Base-by-base conservation (phyloP, 331 rosid species). In the Acacia concinna region DNA sequence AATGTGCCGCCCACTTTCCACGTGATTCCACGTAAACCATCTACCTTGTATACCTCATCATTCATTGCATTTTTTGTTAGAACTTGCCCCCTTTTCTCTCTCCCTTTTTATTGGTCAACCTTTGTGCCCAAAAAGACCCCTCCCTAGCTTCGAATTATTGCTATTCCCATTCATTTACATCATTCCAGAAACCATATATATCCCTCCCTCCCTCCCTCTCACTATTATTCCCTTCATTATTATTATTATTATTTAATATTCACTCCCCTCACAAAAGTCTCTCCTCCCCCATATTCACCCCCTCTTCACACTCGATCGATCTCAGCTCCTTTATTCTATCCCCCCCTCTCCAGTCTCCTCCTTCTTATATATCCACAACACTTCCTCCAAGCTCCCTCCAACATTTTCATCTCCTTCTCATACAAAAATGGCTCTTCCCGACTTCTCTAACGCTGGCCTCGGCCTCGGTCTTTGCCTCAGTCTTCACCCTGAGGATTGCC, bases 21-120 rank as follows among this genome's bases (percentile, higher is more conserved):
- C 88, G 88, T 88, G 86, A 87, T 73, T 87, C 94, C 90, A 88
- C 91, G 85, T 75, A 84, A 81, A 80, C 86, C 76, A 72, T 41
- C 77, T 71, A 75, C 83, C 78, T 75, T 54, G 25, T 71, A 46
- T 83, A 68, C 81, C 40, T 64, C 84, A 78, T 76, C 77, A 62
- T 68, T 71, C 77, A 32, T 27, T 57, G 43, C 83, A 79, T 56
- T 13, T 25, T 70, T 68, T 43, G 40, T 47, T 71, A 66, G 60
- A 72, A 76, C 78, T 44, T 82, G 66, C 51, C 75, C 79, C n/a
- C 52, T 17, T 17, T 68, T 4, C 72, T 43, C 34, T 25, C 44
- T 47, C 71, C 84, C 85, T 78, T 82, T 82, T 52, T 38, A 54
- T 40, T 23, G 77, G 94, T 90, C 97, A 88, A 89, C 96, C 86